Conservation (phyloP, 2,329 filamentous ascomycete genomes). For the Colletotrichum paranaense region DNA sequence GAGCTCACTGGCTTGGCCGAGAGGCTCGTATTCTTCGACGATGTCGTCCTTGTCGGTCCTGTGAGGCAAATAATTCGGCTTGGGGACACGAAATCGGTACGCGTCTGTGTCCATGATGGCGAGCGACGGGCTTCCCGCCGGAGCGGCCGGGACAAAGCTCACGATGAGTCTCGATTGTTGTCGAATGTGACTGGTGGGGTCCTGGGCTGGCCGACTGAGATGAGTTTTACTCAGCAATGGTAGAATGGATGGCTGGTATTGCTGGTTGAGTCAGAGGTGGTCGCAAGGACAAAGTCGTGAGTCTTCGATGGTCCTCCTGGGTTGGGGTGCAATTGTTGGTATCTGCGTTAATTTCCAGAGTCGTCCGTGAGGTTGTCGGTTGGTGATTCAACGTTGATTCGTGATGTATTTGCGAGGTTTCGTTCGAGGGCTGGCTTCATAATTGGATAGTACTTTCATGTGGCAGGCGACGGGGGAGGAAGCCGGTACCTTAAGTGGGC, state of each 20-base stretch:
- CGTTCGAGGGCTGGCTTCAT: constrained; percentile 3
- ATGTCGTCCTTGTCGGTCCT: constrained; percentile 62
- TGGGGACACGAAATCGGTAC: constrained; percentile 66
- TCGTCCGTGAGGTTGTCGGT: neutral
- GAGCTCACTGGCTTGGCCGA: constrained; percentile 62
- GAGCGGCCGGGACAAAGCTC: constrained; percentile 12
- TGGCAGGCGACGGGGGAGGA: constrained; percentile 7
- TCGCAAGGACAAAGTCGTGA: neutral
- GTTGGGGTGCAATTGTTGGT: neutral
- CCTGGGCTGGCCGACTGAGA: neutral
- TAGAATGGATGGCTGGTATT: neutral
- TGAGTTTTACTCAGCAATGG: neutral
- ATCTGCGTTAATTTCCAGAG: neutral
- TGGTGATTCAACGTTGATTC: constrained; percentile 8
- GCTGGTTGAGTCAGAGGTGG: neutral
- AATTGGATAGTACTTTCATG: constrained; percentile 19
- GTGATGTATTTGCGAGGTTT: constrained; percentile 23
- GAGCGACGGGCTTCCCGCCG: constrained; percentile 24
- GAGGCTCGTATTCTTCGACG: constrained; percentile 63
- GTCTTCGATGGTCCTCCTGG: neutral
- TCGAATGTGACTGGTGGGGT: constrained; percentile 2
- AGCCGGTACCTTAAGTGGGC: constrained; percentile 1
- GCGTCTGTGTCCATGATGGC: constrained; percentile 30
- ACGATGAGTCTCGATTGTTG: neutral
- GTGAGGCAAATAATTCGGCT: constrained; percentile 71